Evolutionary conservation across 371 early-diverging fungal species (phyloP).

Genomic region (Coemansia sp.): DNA sequence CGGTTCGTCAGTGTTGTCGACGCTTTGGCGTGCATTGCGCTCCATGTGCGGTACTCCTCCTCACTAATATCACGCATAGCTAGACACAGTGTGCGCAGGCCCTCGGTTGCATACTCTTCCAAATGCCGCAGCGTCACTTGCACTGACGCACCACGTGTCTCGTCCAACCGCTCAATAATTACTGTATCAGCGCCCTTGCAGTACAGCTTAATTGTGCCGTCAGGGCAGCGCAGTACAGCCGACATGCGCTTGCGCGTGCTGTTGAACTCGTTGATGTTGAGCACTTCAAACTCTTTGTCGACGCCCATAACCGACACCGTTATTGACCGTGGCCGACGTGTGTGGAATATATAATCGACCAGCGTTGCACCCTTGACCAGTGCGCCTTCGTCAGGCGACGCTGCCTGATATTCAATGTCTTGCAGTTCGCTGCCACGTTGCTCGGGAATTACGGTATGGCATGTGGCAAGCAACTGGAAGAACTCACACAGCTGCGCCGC

Average conservation of each 20-base stretch:
- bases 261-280: slow-evolving; percentile 96
- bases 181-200: slow-evolving; percentile 99
- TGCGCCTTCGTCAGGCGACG: slow-evolving; percentile 91
- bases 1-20: slow-evolving; percentile 88
- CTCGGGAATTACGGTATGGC: slow-evolving; percentile 98
- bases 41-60: slow-evolving; percentile 86
- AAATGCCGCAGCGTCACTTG: slow-evolving; percentile 67
- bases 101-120: slow-evolving; percentile 86
- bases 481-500: slow-evolving; percentile 71
- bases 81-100: slow-evolving; percentile 90
- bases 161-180: slow-evolving; percentile 87
- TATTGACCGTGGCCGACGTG: slow-evolving; percentile 87
- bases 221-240: slow-evolving; percentile 85
- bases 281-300: slow-evolving; percentile 76
- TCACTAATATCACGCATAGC: slow-evolving; percentile 89
- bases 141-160: slow-evolving; percentile 64
- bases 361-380: slow-evolving; percentile 76
- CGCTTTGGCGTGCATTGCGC: slow-evolving; percentile 79
- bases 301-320: slow-evolving; percentile 66
- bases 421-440: slow-evolving; percentile 6
- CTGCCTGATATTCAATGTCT: slow-evolving; percentile 80
- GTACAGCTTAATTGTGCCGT: slow-evolving; percentile 88
- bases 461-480: slow-evolving; percentile 81
- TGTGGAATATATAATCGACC: slow-evolving; percentile 59
- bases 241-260: slow-evolving; percentile 97